Evolutionary conservation across 345 rosid genomes (phyloP).

Genomic region (Trapa bicornis): DNA sequence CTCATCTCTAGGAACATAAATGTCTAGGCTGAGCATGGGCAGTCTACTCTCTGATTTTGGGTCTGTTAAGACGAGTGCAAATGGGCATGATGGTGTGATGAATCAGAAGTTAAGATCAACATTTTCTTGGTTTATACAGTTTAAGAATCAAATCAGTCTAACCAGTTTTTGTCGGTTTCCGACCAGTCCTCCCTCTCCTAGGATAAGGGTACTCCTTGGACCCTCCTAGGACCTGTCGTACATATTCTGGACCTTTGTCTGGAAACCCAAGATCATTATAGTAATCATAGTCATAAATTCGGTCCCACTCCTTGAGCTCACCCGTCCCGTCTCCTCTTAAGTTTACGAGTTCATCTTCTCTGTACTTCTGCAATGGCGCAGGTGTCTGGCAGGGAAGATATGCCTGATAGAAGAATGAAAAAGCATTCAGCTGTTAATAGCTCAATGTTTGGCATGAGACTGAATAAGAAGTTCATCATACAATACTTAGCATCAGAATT

Average conservation of each 20-base stretch:
- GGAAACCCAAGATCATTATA: constrained; percentile 31
- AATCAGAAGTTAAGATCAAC: background rate
- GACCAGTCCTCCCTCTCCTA: constrained; percentile 28
- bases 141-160: background rate
- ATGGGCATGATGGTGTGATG: background rate
- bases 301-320: constrained; percentile 19
- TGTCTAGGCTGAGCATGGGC: constrained; percentile 5
- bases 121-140: background rate
- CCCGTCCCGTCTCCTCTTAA: constrained; percentile 30
- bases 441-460: background rate
- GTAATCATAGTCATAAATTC: constrained; percentile 31
- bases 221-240: constrained; percentile 24
- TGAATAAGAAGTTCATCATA: background rate
- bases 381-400: constrained; percentile 31
- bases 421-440: background rate
- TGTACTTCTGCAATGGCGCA: constrained; percentile 16
- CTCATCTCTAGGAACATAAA: constrained; percentile 28
- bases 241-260: constrained; percentile 8
- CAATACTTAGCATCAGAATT: background rate
- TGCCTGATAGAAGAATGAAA: constrained; percentile 10
- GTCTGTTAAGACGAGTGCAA: constrained; percentile 9
- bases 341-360: constrained; percentile 19
- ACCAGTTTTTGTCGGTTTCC: constrained; percentile 14
- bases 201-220: constrained; percentile 18
- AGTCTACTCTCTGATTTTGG: constrained; percentile 16